Conservation (phyloP, 805 yeast species). For the Scheffersomyces spartinae region DNA sequence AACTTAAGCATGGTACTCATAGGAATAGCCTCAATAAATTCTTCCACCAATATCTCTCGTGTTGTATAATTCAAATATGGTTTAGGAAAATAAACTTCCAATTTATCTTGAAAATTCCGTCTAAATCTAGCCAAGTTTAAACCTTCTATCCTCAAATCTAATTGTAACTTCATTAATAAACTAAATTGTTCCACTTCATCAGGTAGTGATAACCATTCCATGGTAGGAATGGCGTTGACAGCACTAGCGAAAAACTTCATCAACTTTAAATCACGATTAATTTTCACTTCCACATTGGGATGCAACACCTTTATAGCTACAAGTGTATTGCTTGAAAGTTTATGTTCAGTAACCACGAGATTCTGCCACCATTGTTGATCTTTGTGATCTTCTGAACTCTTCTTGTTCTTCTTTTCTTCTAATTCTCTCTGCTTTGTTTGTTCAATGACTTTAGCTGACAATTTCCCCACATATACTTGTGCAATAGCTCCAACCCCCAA, state of each 20-base stretch:
- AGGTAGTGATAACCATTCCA: constrained; percentile 96
- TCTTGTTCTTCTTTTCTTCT: constrained; percentile 20
- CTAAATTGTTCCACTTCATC: constrained; percentile 88
- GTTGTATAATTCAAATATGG: constrained; percentile 59
- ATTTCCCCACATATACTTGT: constrained; percentile 75
- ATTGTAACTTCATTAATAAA: constrained; percentile 73
- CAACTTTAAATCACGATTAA: constrained; percentile 71
- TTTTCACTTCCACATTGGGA: constrained; percentile 65
- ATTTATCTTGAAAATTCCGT: constrained; percentile 45
- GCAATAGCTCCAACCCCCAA: constrained; percentile 98
- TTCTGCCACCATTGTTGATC: constrained; percentile 2
- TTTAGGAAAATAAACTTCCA: constrained; percentile 69
- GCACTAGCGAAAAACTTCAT: constrained; percentile 70
- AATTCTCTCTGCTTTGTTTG: too few species aligned
- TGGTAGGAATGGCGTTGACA: constrained; percentile 71
- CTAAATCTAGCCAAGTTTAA: constrained; percentile 64
- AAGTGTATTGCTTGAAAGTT: constrained; percentile 11
- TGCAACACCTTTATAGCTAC: constrained; percentile 92
- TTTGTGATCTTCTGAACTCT: constrained; percentile 5
- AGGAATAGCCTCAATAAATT: constrained; percentile 72
- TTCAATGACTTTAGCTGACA: constrained; percentile 36
- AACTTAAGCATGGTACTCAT: constrained; percentile 58
- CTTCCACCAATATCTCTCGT: constrained; percentile 72
- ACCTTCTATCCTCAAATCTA: constrained; percentile 86
- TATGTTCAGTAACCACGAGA: constrained; percentile 20